Evolutionary conservation across 192 early-diverging fungal genomes (phyloP).

Genomic region (Linnemannia schmuckeri): DNA sequence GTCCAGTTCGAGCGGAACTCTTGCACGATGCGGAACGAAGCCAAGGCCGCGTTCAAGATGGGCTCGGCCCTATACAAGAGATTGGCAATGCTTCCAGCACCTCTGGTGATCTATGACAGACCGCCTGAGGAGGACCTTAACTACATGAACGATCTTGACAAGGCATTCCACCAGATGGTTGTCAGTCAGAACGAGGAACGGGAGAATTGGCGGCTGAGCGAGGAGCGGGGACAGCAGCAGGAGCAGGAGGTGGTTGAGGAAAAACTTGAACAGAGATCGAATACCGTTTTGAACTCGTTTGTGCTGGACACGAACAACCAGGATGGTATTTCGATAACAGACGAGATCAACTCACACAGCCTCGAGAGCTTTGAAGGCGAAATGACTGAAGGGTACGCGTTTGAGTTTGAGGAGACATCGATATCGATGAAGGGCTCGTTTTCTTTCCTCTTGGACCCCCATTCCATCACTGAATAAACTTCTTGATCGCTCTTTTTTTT

Average conservation of each 20-base stretch:
- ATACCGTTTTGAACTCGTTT: not conserved
- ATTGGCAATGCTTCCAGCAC: constrained; percentile 24
- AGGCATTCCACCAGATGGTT: constrained; percentile 39
- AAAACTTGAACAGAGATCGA: not conserved
- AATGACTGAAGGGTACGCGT: constrained; percentile 13
- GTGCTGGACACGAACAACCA: not conserved
- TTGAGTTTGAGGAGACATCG: constrained; percentile 27
- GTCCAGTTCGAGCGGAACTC: constrained; percentile 14
- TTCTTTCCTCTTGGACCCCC: not conserved
- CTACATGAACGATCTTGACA: constrained; percentile 27
- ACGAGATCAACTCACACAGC: not conserved
- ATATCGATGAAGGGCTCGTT: constrained; percentile 6
- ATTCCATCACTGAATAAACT: not conserved
- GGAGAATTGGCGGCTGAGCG: not conserved
- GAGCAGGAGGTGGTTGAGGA: not conserved
- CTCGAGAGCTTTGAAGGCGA: constrained; percentile 10
- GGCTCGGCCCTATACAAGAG: constrained; percentile 26
- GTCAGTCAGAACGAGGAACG: constrained; percentile 24
- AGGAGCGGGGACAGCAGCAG: not conserved
- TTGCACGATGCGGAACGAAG: constrained; percentile 9
- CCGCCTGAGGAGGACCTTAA: constrained; percentile 34
- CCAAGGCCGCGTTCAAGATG: constrained; percentile 37
- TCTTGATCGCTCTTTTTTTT: not conserved
- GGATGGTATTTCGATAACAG: not conserved
- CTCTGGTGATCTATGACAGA: constrained; percentile 21